Evolutionary conservation across 345 rosid genomes (phyloP).

Genomic region (Eucalyptus marginata): DNA sequence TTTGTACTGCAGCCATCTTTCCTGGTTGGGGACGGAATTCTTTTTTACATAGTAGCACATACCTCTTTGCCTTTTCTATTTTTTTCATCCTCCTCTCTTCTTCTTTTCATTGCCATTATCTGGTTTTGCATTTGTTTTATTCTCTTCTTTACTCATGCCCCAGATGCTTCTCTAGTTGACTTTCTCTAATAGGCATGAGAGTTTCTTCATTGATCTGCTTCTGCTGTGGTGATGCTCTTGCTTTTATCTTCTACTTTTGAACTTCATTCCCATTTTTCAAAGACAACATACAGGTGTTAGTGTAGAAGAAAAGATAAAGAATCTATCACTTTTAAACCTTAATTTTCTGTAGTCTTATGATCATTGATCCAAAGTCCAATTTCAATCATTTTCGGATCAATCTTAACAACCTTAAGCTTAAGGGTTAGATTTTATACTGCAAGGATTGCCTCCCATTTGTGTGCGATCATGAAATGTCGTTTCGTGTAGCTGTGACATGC

Average conservation of each 20-base stretch:
- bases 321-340: neutral
- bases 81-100: neutral
- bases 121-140: neutral
- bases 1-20: too few relatives aligned
- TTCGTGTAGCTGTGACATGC: neutral
- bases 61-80: too few relatives aligned
- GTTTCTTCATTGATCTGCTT: neutral
- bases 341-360: neutral
- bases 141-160: neutral
- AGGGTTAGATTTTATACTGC: neutral
- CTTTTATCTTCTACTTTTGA: neutral
- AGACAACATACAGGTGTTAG: neutral
- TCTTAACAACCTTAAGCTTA: neutral
- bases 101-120: neutral
- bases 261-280: neutral
- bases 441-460: neutral
- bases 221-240: neutral
- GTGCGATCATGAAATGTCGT: neutral
- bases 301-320: neutral
- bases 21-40: too few relatives aligned
- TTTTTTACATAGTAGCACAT: too few relatives aligned
- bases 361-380: neutral
- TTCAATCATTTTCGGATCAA: neutral
- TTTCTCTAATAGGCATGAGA: neutral
- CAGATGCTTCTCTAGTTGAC: neutral